A percentile compares a stretch with the other conserved stretches of the same genome.
Evolutionary conservation across 345 rosid genomes (phyloP).

Genomic region (Acer yangbiense): DNA sequence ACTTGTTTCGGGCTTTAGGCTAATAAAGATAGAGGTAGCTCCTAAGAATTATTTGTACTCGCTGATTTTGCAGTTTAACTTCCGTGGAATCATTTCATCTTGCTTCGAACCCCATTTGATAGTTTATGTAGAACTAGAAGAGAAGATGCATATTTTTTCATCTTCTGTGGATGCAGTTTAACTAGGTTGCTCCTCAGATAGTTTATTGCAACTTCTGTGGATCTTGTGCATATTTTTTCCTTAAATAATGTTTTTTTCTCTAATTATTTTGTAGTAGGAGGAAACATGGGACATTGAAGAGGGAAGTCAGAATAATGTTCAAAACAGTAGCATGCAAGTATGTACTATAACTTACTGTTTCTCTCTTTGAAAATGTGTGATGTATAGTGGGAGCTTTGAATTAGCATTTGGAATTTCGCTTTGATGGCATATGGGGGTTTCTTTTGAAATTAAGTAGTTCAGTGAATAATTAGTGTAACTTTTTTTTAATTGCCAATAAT

Average conservation of each 20-base stretch:
- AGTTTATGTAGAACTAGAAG: conserved; percentile 36
- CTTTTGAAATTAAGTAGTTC: background rate
- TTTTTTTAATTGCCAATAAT: background rate
- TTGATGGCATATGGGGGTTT: background rate
- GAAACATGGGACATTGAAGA: conserved; percentile 99
- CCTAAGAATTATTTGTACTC: conserved; percentile 19
- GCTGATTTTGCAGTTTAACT: conserved; percentile 78
- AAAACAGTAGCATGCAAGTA: conserved; percentile 97
- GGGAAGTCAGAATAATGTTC: conserved; percentile 90
- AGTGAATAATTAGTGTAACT: background rate
- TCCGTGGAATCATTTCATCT: conserved; percentile 93
- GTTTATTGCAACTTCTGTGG: too few relatives aligned
- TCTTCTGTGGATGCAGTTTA: too few relatives aligned
- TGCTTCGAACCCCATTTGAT: conserved; percentile 96
- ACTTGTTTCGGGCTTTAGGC: conserved; percentile 17
- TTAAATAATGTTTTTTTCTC: conserved; percentile 2
- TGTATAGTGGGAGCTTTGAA: background rate
- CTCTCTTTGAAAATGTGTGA: conserved; percentile 5
- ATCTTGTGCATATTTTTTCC: conserved; percentile 27
- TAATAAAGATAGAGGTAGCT: conserved; percentile 1
- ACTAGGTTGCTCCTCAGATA: too few relatives aligned
- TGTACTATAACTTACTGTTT: conserved; percentile 16
- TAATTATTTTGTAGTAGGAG: conserved; percentile 49
- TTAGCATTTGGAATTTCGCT: background rate
- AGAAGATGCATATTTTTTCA: conserved; percentile 24